Base-by-base conservation (phyloP, 1,284 basidiomycete species). In the Leccinum angustisporum region DNA sequence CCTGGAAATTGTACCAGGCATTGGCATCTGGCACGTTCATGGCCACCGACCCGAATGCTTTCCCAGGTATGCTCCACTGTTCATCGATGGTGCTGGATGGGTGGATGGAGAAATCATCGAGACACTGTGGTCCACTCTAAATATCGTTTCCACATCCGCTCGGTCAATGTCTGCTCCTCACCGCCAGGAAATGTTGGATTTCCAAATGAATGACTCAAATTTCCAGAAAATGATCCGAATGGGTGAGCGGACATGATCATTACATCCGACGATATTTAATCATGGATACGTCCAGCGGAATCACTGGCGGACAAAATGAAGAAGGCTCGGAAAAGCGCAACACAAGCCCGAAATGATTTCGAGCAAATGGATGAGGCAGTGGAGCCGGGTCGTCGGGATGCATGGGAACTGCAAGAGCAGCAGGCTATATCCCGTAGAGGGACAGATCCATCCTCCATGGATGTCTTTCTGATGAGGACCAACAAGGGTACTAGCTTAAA, bases 11-110 rank as follows among this genome's bases (percentile, higher is more conserved):
- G 3, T 59, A 7, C 55, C 34, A 0, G 58, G 59, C 1, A 66
- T 67, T 6, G 66, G 63, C 3, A 60, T 60, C 3, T 67, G 58
- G 40, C 66, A 67, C 58, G 40, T 67, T 1, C 59, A 56, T 11
- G 58, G 54, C 1, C 66, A 67, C 56, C 11, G 54, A 25, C 5
- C 43, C 0, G 50, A 65, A 50, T 67, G 64, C 54, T 63, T 54
- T 40, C 10, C 54, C 13, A 18, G 46, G 18, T 48, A 48, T 48
- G 46, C 46, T 6, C 46, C 46, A 6, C 21, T 48, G 3, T 48
- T 21, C 46, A 48, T 48, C 8, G 18, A 11, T 13, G 46, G 46
- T 21, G 10, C 21, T 9, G 46, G 46, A 4, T 52, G 50, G 50
- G 27, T 52, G 14, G 50, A 52, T 31, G 50, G 50, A 14, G 50